phyloP scores from a whole-genome alignment of 2,329 filamentous ascomycete genomes.

The Chaetothyriales sp. region DNA sequence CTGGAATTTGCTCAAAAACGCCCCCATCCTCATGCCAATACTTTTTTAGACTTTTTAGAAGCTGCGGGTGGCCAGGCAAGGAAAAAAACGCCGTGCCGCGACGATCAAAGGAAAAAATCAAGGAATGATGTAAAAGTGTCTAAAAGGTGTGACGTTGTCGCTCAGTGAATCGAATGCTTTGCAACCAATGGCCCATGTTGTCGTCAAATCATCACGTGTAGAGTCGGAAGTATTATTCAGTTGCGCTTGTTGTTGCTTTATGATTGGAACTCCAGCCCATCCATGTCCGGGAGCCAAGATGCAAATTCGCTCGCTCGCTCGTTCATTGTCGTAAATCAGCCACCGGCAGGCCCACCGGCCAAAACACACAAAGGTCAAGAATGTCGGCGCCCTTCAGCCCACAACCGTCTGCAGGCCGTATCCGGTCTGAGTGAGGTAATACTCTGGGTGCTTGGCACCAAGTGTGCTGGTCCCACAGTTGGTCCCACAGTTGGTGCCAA shows the following conservation, averaged over 20 bases:
- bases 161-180: background rate
- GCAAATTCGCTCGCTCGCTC: background rate
- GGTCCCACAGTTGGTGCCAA: constrained; percentile 34
- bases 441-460: constrained; percentile 37
- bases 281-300: background rate
- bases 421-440: constrained; percentile 28
- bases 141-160: background rate
- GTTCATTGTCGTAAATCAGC: background rate
- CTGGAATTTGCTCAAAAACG: background rate
- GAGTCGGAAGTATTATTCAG: background rate
- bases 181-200: background rate
- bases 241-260: background rate
- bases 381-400: constrained; percentile 4
- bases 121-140: background rate
- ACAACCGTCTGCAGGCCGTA: constrained; percentile 17
- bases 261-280: background rate
- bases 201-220: background rate
- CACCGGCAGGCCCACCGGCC: background rate
- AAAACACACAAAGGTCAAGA: background rate
- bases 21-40: background rate
- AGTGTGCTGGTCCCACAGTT: constrained; percentile 36
- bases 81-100: background rate
- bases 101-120: background rate
- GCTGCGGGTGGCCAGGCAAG: background rate
- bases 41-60: background rate